These are phyloP conservation scores for Lentinula edodes DNA, from an alignment of 768 basidiomycete species.

Conservation along the genomic window DNA sequence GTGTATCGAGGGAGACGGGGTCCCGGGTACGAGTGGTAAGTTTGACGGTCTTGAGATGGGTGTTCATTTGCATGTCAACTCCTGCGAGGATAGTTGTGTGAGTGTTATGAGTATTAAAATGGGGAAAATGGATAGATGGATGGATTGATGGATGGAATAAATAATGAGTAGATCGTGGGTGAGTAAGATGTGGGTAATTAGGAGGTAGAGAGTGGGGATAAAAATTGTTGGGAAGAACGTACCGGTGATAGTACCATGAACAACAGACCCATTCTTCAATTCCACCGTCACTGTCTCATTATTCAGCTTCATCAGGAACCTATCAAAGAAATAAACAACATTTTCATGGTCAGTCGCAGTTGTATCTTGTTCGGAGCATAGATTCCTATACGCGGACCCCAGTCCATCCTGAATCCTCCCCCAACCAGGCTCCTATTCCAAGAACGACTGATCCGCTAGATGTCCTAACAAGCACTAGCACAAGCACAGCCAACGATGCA, in stretches of 20 bases:
- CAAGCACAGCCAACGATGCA: too few species aligned
- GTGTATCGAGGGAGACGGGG: conserved; percentile 77
- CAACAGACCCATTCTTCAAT: conserved; percentile 93
- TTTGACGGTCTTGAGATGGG: conserved; percentile 95
- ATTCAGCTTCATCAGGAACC: conserved; percentile 99
- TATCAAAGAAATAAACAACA: conserved; percentile 25
- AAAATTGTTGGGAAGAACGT: conserved; percentile 17
- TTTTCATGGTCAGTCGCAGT: background rate
- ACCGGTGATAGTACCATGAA: conserved; percentile 98
- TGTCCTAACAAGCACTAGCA: too few species aligned
- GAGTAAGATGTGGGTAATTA: background rate
- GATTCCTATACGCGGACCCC: background rate
- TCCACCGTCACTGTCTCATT: conserved; percentile 99
- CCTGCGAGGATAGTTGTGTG: conserved; percentile 38
- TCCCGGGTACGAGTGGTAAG: conserved; percentile 91
- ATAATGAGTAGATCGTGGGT: background rate
- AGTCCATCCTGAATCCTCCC: background rate
- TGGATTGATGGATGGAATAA: conserved; percentile 2
- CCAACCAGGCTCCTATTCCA: background rate
- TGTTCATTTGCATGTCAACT: conserved; percentile 99
- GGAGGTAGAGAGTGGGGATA: background rate
- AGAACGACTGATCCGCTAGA: background rate
- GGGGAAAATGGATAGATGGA: background rate
- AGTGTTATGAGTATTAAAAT: too few species aligned
- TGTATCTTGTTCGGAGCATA: background rate